phyloP scores from a whole-genome alignment of 176 grass and related monocot genomes.

The Zoysia japonica region DNA sequence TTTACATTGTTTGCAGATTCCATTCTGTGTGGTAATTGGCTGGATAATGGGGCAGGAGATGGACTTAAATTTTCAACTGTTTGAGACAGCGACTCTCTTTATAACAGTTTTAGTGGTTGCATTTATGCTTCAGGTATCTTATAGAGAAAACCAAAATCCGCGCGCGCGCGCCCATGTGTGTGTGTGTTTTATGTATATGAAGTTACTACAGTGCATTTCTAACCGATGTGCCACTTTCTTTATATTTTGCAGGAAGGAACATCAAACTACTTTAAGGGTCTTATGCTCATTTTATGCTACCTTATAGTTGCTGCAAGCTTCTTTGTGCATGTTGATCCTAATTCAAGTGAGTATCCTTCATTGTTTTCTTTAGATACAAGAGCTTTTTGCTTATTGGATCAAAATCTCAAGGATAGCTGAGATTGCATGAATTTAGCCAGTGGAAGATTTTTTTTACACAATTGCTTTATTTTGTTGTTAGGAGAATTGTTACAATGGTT shows the following conservation, averaged over 20 bases:
- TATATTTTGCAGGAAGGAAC: slow-evolving; percentile 71
- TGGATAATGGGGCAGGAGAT: slow-evolving; percentile 97
- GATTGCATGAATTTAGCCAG: slow-evolving; percentile 11
- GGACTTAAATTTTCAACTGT: slow-evolving; percentile 99
- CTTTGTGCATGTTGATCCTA: slow-evolving; percentile 84
- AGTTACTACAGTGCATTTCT: background rate
- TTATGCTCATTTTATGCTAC: slow-evolving; percentile 91
- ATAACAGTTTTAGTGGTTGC: slow-evolving; percentile 93
- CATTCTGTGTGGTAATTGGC: slow-evolving; percentile 94
- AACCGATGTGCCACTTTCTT: slow-evolving; percentile 9
- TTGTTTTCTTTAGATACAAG: slow-evolving; percentile 17
- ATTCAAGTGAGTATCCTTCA: slow-evolving; percentile 51
- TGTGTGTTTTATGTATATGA: slow-evolving; percentile 18
- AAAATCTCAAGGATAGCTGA: slow-evolving; percentile 1
- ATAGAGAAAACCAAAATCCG: slow-evolving; percentile 8
- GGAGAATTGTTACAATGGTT: background rate
- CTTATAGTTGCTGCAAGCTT: slow-evolving; percentile 89
- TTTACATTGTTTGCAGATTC: slow-evolving; percentile 64
- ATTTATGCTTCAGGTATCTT: slow-evolving; percentile 92
- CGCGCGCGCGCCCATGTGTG: too few species aligned
- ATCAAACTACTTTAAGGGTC: slow-evolving; percentile 88
- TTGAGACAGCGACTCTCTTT: slow-evolving; percentile 93
- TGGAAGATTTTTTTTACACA: background rate
- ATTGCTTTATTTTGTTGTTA: slow-evolving; percentile 19
- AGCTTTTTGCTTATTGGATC: slow-evolving; percentile 3